These are phyloP conservation scores for Puccinia sorghi DNA, from an alignment of 1,284 basidiomycete species.

Conservation along the genomic window DNA sequence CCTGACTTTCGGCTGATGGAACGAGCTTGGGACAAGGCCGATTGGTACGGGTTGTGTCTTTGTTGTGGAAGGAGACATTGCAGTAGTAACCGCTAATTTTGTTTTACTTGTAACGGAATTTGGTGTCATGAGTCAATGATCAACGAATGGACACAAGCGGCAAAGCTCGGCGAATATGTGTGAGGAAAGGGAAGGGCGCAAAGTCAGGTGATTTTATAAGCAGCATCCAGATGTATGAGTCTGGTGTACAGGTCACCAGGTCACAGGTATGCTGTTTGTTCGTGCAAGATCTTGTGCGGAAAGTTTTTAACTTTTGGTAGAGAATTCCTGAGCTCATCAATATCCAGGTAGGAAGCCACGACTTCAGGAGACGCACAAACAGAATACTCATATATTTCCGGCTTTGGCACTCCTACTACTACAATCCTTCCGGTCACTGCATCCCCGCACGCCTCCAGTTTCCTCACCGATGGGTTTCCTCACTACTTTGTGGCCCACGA, in stretches of 20 bases:
- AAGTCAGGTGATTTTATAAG: neutral
- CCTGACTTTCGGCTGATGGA: neutral
- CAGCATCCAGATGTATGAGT: neutral
- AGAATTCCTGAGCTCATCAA: slow-evolving; percentile 12
- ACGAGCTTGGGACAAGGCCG: neutral
- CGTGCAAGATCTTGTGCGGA: neutral
- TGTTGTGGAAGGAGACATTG: too few relatives aligned
- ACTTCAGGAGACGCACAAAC: neutral
- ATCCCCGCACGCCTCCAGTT: too few relatives aligned
- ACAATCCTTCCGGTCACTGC: too few relatives aligned
- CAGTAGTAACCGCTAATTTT: too few relatives aligned
- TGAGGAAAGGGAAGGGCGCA: neutral
- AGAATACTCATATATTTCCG: too few relatives aligned
- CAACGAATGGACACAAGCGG: too few relatives aligned
- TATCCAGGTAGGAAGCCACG: neutral
- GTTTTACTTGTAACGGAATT: too few relatives aligned
- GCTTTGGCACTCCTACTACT: too few relatives aligned
- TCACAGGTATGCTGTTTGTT: neutral
- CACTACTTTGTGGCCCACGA: too few relatives aligned
- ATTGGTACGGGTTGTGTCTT: neutral
- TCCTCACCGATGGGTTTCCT: too few relatives aligned
- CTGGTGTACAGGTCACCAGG: neutral
- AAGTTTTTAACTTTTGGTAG: neutral
- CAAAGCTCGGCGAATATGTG: neutral
- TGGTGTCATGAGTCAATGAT: too few relatives aligned